Percentiles rank a stretch among this genome's conserved stretches.
Evolutionary conservation across 2,329 filamentous ascomycete species (phyloP).

Genomic region (Camptophora hylomeconis): DNA sequence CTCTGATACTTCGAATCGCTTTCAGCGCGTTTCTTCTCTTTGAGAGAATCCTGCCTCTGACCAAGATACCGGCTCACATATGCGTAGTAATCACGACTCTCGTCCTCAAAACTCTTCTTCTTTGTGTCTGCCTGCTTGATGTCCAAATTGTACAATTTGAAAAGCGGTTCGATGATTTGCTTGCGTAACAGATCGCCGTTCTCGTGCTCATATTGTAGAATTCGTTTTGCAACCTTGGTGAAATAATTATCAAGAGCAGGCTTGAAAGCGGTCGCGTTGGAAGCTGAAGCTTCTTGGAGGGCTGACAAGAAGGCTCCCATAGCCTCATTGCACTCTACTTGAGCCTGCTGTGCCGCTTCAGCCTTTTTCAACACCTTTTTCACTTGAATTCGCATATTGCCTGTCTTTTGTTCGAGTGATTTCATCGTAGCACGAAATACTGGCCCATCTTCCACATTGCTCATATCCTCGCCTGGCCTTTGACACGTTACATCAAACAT

Average conservation of each 20-base stretch:
- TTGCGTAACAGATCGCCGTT: slow-evolving; percentile 77
- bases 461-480: slow-evolving; percentile 72
- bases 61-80: slow-evolving; percentile 94
- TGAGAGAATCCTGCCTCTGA: slow-evolving; percentile 86
- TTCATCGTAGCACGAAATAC: slow-evolving; percentile 96
- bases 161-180: slow-evolving; percentile 87
- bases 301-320: slow-evolving; percentile 73
- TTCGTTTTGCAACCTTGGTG: slow-evolving; percentile 87
- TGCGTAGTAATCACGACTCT: slow-evolving; percentile 95
- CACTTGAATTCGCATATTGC: slow-evolving; percentile 84
- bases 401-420: slow-evolving; percentile 88
- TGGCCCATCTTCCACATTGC: slow-evolving; percentile 78
- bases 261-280: slow-evolving; percentile 92
- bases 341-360: slow-evolving; percentile 72
- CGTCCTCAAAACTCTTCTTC: slow-evolving; percentile 95
- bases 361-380: slow-evolving; percentile 91
- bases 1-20: slow-evolving; percentile 93
- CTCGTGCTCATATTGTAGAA: slow-evolving; percentile 70
- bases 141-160: slow-evolving; percentile 82
- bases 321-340: slow-evolving; percentile 74
- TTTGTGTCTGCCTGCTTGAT: slow-evolving; percentile 97
- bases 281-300: slow-evolving; percentile 72
- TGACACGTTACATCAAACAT: slow-evolving; percentile 83
- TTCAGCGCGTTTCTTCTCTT: slow-evolving; percentile 90
- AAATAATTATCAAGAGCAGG: slow-evolving; percentile 97